These are phyloP conservation scores for Forsythia suspensa DNA, from an alignment of 257 asterid species.

Conservation along the genomic window DNA sequence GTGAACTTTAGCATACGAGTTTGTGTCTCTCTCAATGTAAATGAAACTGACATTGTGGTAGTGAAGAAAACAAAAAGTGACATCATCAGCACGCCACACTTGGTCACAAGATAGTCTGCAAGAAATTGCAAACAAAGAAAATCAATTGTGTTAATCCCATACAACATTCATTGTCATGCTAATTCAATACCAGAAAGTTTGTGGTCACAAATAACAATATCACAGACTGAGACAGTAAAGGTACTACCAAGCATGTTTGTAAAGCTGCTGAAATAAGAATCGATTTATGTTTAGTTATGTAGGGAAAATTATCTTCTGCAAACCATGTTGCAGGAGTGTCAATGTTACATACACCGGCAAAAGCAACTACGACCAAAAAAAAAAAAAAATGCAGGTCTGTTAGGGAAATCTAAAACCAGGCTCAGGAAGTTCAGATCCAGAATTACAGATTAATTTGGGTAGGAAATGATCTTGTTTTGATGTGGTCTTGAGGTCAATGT, in stretches of 20 bases:
- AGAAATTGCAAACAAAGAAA: constrained; percentile 27
- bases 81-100: constrained; percentile 98
- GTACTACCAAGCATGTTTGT: not conserved
- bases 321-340: not conserved
- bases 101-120: constrained; percentile 97
- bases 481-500: not conserved
- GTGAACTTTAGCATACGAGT: constrained; percentile 99
- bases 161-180: constrained; percentile 5
- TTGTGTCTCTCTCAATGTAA: constrained; percentile 97
- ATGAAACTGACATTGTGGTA: constrained; percentile 98
- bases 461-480: not conserved
- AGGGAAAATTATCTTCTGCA: not conserved
- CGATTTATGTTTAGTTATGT: not conserved
- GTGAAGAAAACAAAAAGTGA: constrained; percentile 99
- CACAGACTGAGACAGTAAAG: not conserved
- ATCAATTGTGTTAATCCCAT: constrained; percentile 19
- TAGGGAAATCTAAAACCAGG: not conserved
- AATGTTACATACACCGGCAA: not conserved
- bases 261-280: constrained; percentile 15
- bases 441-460: not conserved
- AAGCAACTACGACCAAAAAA: not conserved
- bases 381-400: not conserved
- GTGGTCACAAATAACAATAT: constrained; percentile 15
- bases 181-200: not conserved
- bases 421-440: not conserved